A percentile compares a stretch with the other conserved stretches of the same genome.
Evolutionary conservation across 2,329 filamentous ascomycete species (phyloP).

Genomic region (Parastagonospora avenae): DNA sequence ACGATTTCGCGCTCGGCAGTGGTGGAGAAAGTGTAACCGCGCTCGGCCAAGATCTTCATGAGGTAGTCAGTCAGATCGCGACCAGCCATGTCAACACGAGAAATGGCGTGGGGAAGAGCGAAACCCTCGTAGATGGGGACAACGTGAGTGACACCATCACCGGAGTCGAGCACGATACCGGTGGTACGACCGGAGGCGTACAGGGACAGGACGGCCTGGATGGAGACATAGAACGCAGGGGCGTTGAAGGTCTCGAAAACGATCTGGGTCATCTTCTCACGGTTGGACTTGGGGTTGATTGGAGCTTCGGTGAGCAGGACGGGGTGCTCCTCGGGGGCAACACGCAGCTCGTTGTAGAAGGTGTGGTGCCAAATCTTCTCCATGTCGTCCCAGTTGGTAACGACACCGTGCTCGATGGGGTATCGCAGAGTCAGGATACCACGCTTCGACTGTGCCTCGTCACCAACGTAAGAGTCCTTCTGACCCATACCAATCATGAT

Average conservation of each 20-base stretch:
- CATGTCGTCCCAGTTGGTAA: slow-evolving; percentile 99
- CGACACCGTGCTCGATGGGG: slow-evolving; percentile 99
- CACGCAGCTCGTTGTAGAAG: slow-evolving; percentile 99
- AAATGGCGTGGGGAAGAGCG: slow-evolving; percentile 99
- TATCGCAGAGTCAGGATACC: slow-evolving; percentile 99
- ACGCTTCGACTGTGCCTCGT: slow-evolving; percentile 99
- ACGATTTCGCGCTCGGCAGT: slow-evolving; percentile 99
- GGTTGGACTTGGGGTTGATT: slow-evolving; percentile 99
- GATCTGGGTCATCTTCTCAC: slow-evolving; percentile 99
- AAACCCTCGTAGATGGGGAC: slow-evolving; percentile 99
- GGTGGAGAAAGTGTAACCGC: slow-evolving; percentile 99
- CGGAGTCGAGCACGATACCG: slow-evolving; percentile 99
- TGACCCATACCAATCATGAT: slow-evolving; percentile 99
- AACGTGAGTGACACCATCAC: slow-evolving; percentile 99
- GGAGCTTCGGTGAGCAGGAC: slow-evolving; percentile 98
- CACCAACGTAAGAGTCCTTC: slow-evolving; percentile 99
- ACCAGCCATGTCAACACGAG: slow-evolving; percentile 99
- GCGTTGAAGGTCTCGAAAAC: slow-evolving; percentile 99
- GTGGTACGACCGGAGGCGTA: slow-evolving; percentile 99
- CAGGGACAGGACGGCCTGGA: slow-evolving; percentile 98
- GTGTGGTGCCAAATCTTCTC: slow-evolving; percentile 99
- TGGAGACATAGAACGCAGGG: slow-evolving; percentile 99
- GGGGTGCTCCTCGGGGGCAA: slow-evolving; percentile 99
- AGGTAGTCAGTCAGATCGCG: slow-evolving; percentile 99
- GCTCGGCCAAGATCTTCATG: slow-evolving; percentile 99